phyloP scores from a whole-genome alignment of 2,329 filamentous ascomycete genomes.

The Exophiala dermatitidis region DNA sequence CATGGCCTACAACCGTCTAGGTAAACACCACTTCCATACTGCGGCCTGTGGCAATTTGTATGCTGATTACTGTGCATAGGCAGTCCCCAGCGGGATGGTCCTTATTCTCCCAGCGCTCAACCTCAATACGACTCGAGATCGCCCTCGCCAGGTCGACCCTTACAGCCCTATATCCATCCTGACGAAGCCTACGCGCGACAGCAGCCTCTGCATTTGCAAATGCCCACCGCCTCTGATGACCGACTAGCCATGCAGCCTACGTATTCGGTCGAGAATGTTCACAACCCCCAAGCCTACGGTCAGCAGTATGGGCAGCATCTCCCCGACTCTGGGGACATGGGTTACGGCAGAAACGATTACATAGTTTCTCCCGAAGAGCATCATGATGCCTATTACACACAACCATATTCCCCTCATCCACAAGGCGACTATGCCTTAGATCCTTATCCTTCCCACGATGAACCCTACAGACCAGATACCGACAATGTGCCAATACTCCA shows the following conservation, averaged over 20 bases:
- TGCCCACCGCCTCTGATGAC: conserved; percentile 63
- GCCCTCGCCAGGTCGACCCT: conserved; percentile 68
- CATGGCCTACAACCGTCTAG: conserved; percentile 70
- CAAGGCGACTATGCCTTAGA: conserved; percentile 51
- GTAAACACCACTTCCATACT: conserved; percentile 42
- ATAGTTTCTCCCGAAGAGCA: conserved; percentile 74
- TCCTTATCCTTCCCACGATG: conserved; percentile 49
- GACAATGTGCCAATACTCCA: conserved; percentile 69
- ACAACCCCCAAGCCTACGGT: conserved; percentile 56
- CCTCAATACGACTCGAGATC: conserved; percentile 54
- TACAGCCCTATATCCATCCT: conserved; percentile 73
- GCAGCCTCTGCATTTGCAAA: conserved; percentile 52
- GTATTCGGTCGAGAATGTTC: conserved; percentile 64
- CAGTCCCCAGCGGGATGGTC: conserved; percentile 37
- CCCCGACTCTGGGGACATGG: conserved; percentile 27
- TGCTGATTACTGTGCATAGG: conserved; percentile 15
- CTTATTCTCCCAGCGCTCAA: conserved; percentile 42
- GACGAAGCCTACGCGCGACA: conserved; percentile 45
- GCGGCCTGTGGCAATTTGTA: conserved; percentile 4
- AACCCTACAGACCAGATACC: conserved; percentile 61
- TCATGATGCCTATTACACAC: conserved; percentile 78
- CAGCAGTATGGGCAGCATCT: conserved; percentile 48
- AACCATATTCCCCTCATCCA: conserved; percentile 67
- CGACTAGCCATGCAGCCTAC: conserved; percentile 76
- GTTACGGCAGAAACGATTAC: conserved; percentile 58